Evolutionary conservation across 192 early-diverging fungal genomes (phyloP).

Genomic region (Phycomyces blakesleeanus): DNA sequence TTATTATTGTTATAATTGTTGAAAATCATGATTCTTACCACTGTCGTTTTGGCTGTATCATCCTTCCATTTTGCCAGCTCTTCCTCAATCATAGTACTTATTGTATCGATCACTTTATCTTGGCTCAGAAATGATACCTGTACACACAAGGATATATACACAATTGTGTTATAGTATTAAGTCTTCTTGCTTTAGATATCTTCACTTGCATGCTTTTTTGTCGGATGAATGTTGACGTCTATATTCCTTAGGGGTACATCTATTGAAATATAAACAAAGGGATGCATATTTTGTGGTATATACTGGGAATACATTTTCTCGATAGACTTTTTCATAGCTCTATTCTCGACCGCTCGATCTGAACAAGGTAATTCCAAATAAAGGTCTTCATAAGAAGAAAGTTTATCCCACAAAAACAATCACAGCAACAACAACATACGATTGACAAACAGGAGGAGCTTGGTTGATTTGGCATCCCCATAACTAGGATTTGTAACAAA

Average conservation of each 20-base stretch:
- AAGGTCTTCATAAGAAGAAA: too few relatives aligned
- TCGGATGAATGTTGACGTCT: constrained; percentile 16
- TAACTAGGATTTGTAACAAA: background rate
- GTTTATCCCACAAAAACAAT: too few relatives aligned
- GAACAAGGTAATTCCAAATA: too few relatives aligned
- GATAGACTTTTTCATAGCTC: background rate
- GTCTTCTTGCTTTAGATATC: background rate
- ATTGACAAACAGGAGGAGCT: constrained; percentile 10
- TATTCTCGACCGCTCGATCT: constrained; percentile 13
- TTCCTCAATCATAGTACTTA: background rate
- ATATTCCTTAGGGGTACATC: background rate
- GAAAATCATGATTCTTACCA: too few relatives aligned
- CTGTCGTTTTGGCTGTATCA: background rate
- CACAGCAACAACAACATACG: too few relatives aligned
- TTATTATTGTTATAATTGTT: too few relatives aligned
- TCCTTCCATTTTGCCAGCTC: background rate
- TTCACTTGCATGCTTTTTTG: constrained; percentile 5
- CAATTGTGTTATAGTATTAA: background rate
- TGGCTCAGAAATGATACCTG: background rate
- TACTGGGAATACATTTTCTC: background rate
- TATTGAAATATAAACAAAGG: constrained; percentile 2
- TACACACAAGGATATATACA: too few relatives aligned
- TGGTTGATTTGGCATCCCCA: background rate
- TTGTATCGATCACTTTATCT: background rate
- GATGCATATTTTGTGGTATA: background rate